Base-by-base conservation (phyloP, 495 filamentous ascomycete genomes). In the Podospora conica region DNA sequence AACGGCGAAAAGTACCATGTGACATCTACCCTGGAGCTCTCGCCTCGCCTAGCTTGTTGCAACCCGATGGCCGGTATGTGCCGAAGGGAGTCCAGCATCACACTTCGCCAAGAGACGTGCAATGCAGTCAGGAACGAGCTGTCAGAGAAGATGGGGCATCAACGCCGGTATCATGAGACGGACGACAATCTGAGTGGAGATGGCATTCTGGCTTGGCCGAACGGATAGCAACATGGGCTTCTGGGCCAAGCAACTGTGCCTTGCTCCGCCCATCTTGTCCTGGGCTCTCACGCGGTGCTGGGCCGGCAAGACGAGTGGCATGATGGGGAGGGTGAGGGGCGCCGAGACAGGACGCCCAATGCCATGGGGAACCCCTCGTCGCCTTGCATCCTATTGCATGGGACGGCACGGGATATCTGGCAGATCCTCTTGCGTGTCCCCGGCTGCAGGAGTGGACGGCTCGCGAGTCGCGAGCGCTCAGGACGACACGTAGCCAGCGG, bases 401-500 rank as follows among this genome's bases (percentile, higher is more conserved):
- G 18, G 40, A 48, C 40, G 40, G 40, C 40, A 48, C 40, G 40
- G 40, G 40, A 48, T 48, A 48, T n/a, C 28, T 62, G 28, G 28
- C 60, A 31, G 60, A 62, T 48, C 27, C 23, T 23, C 12, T 57
- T 48, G 40, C 40, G 40, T 48, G 40, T 48, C n/a, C 40, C 40
- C 40, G 40, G 40, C 40, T n/a, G 40, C 40, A 48, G 40, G 40
- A 48, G 15, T 5, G 33, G 33, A 40, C 33, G 15, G 33, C n/a
- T 40, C 33, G 33, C 33, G 33, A 48, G 40, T 48, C 40, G 88
- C 21, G 78, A 33, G 58, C 22, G 57, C 29, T 25, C n/a, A 25
- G 60, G 33, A 0, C 28, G 60, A 61, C 60, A 61, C 60, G 60
- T 61, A 61, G 60, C 55, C 60, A 61, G 28, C 28, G 22, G 60